These are phyloP conservation scores for Cladosporium oxysporum DNA, from an alignment of 2,329 filamentous ascomycete species.

Conservation along the genomic window DNA sequence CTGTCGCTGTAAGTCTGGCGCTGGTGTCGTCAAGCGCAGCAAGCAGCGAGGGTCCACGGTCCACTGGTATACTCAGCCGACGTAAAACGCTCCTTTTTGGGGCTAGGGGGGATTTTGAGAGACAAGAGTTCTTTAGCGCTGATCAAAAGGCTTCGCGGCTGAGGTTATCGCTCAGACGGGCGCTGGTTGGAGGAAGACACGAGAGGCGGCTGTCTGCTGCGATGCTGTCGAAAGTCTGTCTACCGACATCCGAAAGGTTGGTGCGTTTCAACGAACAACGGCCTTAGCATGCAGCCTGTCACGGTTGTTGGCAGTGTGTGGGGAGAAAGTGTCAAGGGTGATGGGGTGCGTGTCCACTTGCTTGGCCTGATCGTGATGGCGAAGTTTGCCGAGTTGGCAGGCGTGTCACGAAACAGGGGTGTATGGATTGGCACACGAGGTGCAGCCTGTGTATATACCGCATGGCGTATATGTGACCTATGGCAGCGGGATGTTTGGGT, in stretches of 20 bases:
- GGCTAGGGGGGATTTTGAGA: background rate
- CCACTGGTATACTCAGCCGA: background rate
- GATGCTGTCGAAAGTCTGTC: background rate
- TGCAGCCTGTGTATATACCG: background rate
- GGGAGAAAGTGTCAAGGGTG: background rate
- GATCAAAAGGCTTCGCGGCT: background rate
- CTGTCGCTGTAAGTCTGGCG: background rate
- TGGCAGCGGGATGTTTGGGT: background rate
- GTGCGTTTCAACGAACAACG: background rate
- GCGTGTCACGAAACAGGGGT: background rate
- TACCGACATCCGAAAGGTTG: background rate
- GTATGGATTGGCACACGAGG: background rate
- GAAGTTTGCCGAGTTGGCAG: background rate
- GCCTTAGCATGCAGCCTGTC: background rate
- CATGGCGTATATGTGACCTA: background rate
- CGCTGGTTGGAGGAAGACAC: background rate
- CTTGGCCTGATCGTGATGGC: background rate
- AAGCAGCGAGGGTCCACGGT: background rate
- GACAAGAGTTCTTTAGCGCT: background rate
- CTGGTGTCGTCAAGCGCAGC: background rate
- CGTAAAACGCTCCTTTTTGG: background rate
- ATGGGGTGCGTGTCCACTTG: background rate
- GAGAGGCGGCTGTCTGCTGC: background rate
- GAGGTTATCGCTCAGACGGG: background rate
- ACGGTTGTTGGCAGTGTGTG: background rate